phyloP scores from a whole-genome alignment of 768 basidiomycete genomes.

The Multifurca ochricompacta region DNA sequence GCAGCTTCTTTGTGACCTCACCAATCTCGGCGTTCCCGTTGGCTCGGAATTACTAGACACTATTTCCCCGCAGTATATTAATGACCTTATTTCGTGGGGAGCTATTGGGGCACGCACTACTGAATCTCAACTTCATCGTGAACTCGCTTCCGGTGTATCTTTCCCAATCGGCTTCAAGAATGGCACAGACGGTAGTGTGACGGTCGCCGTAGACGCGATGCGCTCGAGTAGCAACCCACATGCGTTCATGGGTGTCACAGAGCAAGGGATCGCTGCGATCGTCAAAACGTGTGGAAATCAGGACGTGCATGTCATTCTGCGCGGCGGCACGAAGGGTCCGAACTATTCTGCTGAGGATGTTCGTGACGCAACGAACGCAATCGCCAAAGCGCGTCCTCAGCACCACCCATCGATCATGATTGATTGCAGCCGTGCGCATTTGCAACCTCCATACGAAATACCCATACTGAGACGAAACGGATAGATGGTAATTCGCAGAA shows the following conservation, averaged over 20 bases:
- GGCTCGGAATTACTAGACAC: constrained; percentile 91
- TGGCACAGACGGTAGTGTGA: constrained; percentile 87
- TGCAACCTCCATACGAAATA: background rate
- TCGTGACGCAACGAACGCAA: constrained; percentile 47
- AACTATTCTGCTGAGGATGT: constrained; percentile 79
- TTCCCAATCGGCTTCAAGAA: constrained; percentile 99
- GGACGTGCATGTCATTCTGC: constrained; percentile 91
- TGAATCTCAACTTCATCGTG: constrained; percentile 94
- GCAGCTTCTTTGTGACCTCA: constrained; percentile 86
- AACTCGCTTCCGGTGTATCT: constrained; percentile 90
- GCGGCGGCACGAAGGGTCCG: constrained; percentile 86
- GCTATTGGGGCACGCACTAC: constrained; percentile 97
- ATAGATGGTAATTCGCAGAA: constrained; percentile 93
- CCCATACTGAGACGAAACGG: background rate
- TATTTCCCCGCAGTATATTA: constrained; percentile 74
- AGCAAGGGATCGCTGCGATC: constrained; percentile 86
- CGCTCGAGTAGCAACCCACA: constrained; percentile 84
- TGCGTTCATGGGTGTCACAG: constrained; percentile 92
- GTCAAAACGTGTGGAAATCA: constrained; percentile 65
- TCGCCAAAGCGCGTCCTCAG: constrained; percentile 53
- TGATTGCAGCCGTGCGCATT: constrained; percentile 48
- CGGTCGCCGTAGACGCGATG: constrained; percentile 97
- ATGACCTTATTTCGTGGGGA: constrained; percentile 84
- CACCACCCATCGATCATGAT: constrained; percentile 72
- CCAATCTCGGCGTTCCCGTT: constrained; percentile 82